Percentiles rank a stretch among this genome's conserved stretches.
Evolutionary conservation across 2,329 filamentous ascomycete genomes (phyloP).

Genomic region (Dothistroma septosporum): DNA sequence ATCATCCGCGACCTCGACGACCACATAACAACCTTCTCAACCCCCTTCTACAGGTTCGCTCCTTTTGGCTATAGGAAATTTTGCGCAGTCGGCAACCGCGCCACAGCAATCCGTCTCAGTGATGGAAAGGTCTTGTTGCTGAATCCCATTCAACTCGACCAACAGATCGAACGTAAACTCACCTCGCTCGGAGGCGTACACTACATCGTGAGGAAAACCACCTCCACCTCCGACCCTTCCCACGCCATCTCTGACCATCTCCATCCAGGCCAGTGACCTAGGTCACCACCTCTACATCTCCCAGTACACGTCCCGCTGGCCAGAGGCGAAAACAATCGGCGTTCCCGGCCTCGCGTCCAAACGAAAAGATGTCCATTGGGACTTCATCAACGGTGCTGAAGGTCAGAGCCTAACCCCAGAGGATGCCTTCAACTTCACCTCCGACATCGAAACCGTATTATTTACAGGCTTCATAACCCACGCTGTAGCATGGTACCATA

Average conservation of each 20-base stretch:
- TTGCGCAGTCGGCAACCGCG: conserved; percentile 16
- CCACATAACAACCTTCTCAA: conserved; percentile 14
- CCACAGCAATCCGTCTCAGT: conserved; percentile 13
- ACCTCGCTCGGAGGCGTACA: conserved; percentile 13
- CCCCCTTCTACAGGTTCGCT: conserved; percentile 18
- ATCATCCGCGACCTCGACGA: conserved; percentile 11
- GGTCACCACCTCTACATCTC: conserved; percentile 17
- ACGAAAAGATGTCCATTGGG: conserved; percentile 13
- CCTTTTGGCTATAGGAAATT: conserved; percentile 17
- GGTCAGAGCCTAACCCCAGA: conserved; percentile 5
- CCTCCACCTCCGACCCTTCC: too few species aligned
- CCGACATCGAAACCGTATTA: conserved; percentile 14
- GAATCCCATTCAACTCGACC: conserved; percentile 12
- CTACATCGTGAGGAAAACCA: background rate
- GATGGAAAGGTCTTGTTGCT: conserved; percentile 12
- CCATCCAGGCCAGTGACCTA: conserved; percentile 11
- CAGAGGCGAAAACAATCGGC: conserved; percentile 15
- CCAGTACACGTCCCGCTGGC: conserved; percentile 13
- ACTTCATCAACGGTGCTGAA: conserved; percentile 11
- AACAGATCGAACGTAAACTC: conserved; percentile 9
- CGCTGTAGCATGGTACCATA: conserved; percentile 17
- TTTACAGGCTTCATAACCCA: conserved; percentile 20
- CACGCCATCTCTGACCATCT: too few species aligned
- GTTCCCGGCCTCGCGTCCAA: conserved; percentile 10
- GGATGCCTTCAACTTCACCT: conserved; percentile 1